A percentile compares a stretch with the other conserved stretches of the same genome.
These are phyloP conservation scores for Lactarius hatsudake DNA, from an alignment of 768 basidiomycete genomes.

Conservation along the genomic window DNA sequence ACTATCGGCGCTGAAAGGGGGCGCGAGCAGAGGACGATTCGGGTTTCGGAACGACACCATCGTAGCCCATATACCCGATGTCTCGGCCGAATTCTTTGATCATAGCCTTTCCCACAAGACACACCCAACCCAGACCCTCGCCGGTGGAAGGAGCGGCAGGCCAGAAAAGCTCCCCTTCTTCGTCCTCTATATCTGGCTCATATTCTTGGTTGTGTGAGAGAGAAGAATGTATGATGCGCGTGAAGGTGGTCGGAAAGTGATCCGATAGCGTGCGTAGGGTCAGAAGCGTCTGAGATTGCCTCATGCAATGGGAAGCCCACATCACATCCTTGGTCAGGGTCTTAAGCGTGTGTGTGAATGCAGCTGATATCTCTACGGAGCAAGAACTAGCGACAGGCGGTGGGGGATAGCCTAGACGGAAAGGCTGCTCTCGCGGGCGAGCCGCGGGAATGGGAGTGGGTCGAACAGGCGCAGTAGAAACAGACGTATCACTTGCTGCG, in stretches of 20 bases:
- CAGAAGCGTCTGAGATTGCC: conserved; percentile 45
- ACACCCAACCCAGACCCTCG: conserved; percentile 85
- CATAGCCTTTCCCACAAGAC: conserved; percentile 84
- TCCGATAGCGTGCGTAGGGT: conserved; percentile 66
- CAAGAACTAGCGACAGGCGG: conserved; percentile 28
- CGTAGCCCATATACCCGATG: conserved; percentile 68
- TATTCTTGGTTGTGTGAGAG: conserved; percentile 65
- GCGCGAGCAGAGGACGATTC: conserved; percentile 32
- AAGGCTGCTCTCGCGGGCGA: conserved; percentile 28
- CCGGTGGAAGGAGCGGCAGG: conserved; percentile 70
- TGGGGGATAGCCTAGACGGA: conserved; percentile 28
- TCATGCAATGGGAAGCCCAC: conserved; percentile 33
- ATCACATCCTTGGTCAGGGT: conserved; percentile 42
- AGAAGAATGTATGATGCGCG: conserved; percentile 66
- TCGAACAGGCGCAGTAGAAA: conserved; percentile 28
- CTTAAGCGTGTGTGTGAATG: conserved; percentile 33
- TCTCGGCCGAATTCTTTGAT: conserved; percentile 76
- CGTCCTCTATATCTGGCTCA: conserved; percentile 80
- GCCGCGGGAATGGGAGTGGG: conserved; percentile 31
- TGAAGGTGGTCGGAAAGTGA: conserved; percentile 73
- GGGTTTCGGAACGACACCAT: conserved; percentile 71
- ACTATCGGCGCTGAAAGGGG: conserved; percentile 22
- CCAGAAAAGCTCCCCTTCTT: conserved; percentile 86
- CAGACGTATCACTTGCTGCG: conserved; percentile 30
- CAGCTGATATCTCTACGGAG: conserved; percentile 27